These are phyloP conservation scores for Barnettozyma wickerhamii DNA, from an alignment of 805 yeast genomes.

Conservation along the genomic window DNA sequence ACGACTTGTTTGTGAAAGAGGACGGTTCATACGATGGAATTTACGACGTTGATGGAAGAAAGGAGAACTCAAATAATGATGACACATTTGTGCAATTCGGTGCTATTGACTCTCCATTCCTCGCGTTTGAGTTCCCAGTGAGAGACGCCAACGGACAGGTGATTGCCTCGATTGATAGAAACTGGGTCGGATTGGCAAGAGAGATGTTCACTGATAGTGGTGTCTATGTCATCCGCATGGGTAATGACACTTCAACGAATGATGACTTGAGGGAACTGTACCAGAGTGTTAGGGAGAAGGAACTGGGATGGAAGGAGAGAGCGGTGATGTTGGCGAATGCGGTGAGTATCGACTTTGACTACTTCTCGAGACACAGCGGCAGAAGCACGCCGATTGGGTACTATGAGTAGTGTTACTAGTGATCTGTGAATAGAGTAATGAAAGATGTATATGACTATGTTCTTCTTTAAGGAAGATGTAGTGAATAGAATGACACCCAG, in stretches of 20 bases:
- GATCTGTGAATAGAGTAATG: too few species aligned
- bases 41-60: slow-evolving; percentile 31
- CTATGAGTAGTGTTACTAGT: slow-evolving; percentile 4
- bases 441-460: too few species aligned
- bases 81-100: slow-evolving; percentile 72
- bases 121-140: slow-evolving; percentile 84
- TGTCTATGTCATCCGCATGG: slow-evolving; percentile 79
- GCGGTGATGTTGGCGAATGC: slow-evolving; percentile 86
- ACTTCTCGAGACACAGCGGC: slow-evolving; percentile 84
- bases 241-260: slow-evolving; percentile 27
- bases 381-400: slow-evolving; percentile 34
- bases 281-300: slow-evolving; percentile 34
- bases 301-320: slow-evolving; percentile 70
- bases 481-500: too few species aligned
- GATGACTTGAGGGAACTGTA: slow-evolving; percentile 42
- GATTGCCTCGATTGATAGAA: slow-evolving; percentile 78
- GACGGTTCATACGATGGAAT: background rate
- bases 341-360: slow-evolving; percentile 91
- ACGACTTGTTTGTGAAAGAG: slow-evolving; percentile 56
- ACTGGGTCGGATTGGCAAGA: slow-evolving; percentile 93
- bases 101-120: slow-evolving; percentile 77
- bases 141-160: slow-evolving; percentile 51
- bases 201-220: slow-evolving; percentile 95
- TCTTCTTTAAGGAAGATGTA: too few species aligned
- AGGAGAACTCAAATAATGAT: background rate